Base-by-base conservation (phyloP, 805 yeast genomes). In the Candida awuae region DNA sequence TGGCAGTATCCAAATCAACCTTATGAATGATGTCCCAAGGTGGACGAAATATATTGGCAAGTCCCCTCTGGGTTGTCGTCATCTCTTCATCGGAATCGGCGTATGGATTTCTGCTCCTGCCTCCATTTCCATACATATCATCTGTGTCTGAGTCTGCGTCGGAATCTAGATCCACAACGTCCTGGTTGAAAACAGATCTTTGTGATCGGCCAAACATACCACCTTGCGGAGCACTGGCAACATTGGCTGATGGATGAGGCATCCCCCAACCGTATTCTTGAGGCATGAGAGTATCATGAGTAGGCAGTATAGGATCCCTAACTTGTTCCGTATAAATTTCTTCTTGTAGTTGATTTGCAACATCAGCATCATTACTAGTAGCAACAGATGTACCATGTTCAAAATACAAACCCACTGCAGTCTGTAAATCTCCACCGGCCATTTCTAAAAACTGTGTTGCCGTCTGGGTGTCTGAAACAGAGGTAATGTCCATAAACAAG, bases 1-100 rank as follows among this genome's bases (percentile, higher is more conserved):
- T 84, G 2, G 97, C 97, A 6, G 67, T 65, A 29, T 84, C 92
- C n/a, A 92, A 58, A 38, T 73, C 75, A 14, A 77, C 47, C 47
- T 71, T 76, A 16, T 78, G 68, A 53, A 92, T 86, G 25, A 92
- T 63, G 50, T 90, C 97, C 64, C 85, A 90, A 0, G 99, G 99
- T 0, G 98, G 97, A 45, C 90, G 70, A 60, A 90, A 92, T 21
- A 92, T 66, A 45, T 71, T 71, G 4, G 95, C 97, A 34, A 92
- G 65, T 36, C 94, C 67, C 47, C 77, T 68, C 59, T 75, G 86
- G 37, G 76, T 59, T 35, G 66, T 68, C 3, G 66, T 52, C 30
- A 56, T 46, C 61, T 50, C 25, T 45, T 37, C 9, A 4, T 22
- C 14, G 20, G 22, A 15, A n/a, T n/a, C n/a, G n/a, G n/a, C n/a